Evolutionary conservation across 495 filamentous ascomycete genomes (phyloP).

Genomic region (Trichocladium antarcticum): DNA sequence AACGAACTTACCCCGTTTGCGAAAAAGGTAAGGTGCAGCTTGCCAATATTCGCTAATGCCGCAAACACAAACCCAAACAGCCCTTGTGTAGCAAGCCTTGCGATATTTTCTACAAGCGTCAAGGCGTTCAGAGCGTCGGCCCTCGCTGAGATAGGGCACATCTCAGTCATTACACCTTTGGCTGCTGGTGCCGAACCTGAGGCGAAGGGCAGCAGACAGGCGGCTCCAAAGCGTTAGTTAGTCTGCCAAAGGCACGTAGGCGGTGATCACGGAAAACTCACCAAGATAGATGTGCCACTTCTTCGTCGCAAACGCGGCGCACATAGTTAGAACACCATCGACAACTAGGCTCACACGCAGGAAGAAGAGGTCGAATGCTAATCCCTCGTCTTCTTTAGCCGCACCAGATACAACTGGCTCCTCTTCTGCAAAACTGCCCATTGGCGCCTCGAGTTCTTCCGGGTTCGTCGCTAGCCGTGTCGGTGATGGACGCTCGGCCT

Average conservation of each 20-base stretch:
- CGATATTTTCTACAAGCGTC: slow-evolving; percentile 45
- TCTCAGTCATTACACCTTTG: slow-evolving; percentile 47
- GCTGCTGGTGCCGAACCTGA: slow-evolving; percentile 45
- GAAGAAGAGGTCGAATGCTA: slow-evolving; percentile 45
- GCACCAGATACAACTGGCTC: slow-evolving; percentile 28
- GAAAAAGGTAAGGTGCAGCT: slow-evolving; percentile 42
- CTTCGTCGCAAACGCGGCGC: slow-evolving; percentile 38
- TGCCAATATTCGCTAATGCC: slow-evolving; percentile 37
- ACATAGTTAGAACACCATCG: slow-evolving; percentile 42
- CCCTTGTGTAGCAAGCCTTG: slow-evolving; percentile 39
- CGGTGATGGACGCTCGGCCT: neutral
- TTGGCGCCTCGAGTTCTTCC: slow-evolving; percentile 31
- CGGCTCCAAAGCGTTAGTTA: slow-evolving; percentile 19
- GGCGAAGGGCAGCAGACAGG: slow-evolving; percentile 42
- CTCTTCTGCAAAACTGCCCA: slow-evolving; percentile 32
- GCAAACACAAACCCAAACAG: slow-evolving; percentile 47
- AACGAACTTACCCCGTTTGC: slow-evolving; percentile 39
- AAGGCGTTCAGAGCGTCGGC: slow-evolving; percentile 47
- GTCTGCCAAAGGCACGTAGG: neutral
- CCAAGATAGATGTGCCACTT: slow-evolving; percentile 47
- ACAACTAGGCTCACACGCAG: slow-evolving; percentile 41
- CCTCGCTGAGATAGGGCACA: slow-evolving; percentile 38
- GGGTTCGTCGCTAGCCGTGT: slow-evolving; percentile 20
- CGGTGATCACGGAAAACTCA: slow-evolving; percentile 4
- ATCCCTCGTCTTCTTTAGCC: slow-evolving; percentile 27